Evolutionary conservation across 768 basidiomycete species (phyloP), one percentile per base, ranked within the genome.

Genomic region (Amanita thiersii): DNA sequence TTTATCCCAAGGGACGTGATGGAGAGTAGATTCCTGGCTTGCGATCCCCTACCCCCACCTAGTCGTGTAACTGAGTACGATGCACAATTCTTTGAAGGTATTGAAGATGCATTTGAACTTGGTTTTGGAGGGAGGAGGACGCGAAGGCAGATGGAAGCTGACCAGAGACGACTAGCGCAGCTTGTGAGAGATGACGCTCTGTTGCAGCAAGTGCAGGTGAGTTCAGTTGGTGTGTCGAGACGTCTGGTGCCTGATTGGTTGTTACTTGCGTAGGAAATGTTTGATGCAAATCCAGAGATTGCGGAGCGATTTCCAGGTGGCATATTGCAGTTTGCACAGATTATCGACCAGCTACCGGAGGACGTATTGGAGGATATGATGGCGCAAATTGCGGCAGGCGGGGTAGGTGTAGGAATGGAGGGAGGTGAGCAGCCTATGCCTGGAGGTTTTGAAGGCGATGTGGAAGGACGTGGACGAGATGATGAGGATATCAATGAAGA

Each of bases 11-110:
- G 67, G 9, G 51, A 63, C 3, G 66, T 86, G 3, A 59, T 74
- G 9, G 61, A 68, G 3, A 63, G 60, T 9, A 73, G 77, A 42
- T 69, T 76, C 4, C 64, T 87, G 46, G 77, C 82, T 6, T 96
- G 83, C 50, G 94, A 97, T 54, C 92, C 93, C 0, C 64, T 94
- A 2, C 90, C 93, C 0, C 92, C 93, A 0, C 62, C 61, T 4
- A 70, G 72, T 1, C 61, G 72, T 2, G 52, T 77, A 2, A 82
- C 70, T 24, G 55, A 52, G 29, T 96, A 96, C 60, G 71, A 90
- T 47, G 63, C 70, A 3, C 58, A 57, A n/a, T 96, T 92, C 61
- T 93, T 97, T 64, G 63, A 59, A 11, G 75, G 77, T 1, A 63
- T 70, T 2, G 79, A 80, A 39, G 79, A 82, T 48, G 42, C 66